Conservation (phyloP, 352 stramenopile species). For the Globisporangium okanoganense region DNA sequence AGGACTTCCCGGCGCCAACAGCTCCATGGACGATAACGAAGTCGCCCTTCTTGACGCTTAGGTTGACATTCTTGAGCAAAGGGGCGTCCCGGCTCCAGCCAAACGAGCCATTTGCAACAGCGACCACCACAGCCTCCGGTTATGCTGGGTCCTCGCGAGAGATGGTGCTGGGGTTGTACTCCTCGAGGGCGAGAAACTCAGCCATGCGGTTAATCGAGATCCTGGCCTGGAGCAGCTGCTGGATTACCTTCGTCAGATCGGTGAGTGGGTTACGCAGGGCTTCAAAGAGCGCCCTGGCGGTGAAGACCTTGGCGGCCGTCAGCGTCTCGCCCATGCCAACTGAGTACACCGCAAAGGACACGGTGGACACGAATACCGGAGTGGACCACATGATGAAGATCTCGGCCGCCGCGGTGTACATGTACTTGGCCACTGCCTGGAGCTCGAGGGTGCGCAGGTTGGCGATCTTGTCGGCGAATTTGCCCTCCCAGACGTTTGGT, state of each 20-base stretch:
- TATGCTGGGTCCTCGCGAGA: neutral
- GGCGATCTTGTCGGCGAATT: conserved; percentile 5
- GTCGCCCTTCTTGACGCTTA: conserved; percentile 19
- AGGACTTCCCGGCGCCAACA: too few relatives aligned
- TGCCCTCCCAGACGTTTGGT: neutral
- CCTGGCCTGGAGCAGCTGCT: too few relatives aligned
- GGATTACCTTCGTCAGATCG: too few relatives aligned
- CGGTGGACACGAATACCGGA: conserved; percentile 22
- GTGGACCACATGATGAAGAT: conserved; percentile 37
- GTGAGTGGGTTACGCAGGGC: too few relatives aligned
- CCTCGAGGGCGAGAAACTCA: conserved; percentile 21
- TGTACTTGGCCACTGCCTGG: conserved; percentile 34
- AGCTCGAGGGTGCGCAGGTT: conserved; percentile 55
- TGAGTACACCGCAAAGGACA: conserved; percentile 36
- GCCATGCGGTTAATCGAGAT: conserved; percentile 23
- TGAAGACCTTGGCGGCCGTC: too few relatives aligned
- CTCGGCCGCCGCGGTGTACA: conserved; percentile 42
- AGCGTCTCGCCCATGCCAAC: conserved; percentile 29
- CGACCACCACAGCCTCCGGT: neutral
- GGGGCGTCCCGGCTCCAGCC: neutral
- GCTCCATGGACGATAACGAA: conserved; percentile 40
- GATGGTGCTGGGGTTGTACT: conserved; percentile 15
- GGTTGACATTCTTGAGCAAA: conserved; percentile 16
- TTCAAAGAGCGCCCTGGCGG: too few relatives aligned
- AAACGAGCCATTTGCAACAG: conserved; percentile 26